phyloP scores from a whole-genome alignment of 2,329 filamentous ascomycete genomes.

The Davidsoniella eucalypti region DNA sequence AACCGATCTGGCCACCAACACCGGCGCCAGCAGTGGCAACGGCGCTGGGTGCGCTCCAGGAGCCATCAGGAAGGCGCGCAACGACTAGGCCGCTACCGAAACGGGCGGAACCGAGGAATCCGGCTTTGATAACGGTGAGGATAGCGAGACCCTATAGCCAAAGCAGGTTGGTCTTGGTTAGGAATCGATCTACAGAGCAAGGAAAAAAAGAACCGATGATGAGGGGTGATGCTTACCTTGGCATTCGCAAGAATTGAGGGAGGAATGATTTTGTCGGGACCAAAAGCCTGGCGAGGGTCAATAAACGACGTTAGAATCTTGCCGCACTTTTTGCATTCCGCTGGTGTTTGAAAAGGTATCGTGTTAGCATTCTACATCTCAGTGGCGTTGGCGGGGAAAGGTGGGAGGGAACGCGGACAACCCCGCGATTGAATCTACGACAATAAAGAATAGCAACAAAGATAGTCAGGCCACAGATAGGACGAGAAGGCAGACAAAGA shows the following conservation, averaged over 20 bases:
- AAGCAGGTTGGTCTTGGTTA: neutral
- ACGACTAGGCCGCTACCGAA: conserved; percentile 74
- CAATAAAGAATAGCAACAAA: neutral
- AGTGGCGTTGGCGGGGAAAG: neutral
- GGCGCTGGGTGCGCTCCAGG: conserved; percentile 68
- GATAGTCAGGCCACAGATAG: neutral
- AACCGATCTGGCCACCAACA: conserved; percentile 73
- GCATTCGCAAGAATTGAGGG: conserved; percentile 77
- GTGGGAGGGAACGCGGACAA: neutral
- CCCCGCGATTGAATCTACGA: neutral
- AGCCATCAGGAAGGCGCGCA: conserved; percentile 58
- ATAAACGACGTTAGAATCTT: conserved; percentile 93
- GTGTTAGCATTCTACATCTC: neutral
- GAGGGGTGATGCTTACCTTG: conserved; percentile 41
- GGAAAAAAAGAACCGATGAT: neutral
- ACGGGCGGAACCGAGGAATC: conserved; percentile 67
- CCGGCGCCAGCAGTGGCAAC: conserved; percentile 69
- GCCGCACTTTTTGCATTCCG: conserved; percentile 92
- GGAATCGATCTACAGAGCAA: neutral
- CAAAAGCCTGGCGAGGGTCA: conserved; percentile 83
- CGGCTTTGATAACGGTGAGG: conserved; percentile 73
- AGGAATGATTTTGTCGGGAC: conserved; percentile 93
- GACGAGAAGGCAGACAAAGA: conserved; percentile 16
- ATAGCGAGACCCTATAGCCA: conserved; percentile 53
- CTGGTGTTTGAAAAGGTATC: conserved; percentile 28